Base-by-base conservation (phyloP, 2,329 filamentous ascomycete genomes). In the Neopestalotiopsis rosae region DNA sequence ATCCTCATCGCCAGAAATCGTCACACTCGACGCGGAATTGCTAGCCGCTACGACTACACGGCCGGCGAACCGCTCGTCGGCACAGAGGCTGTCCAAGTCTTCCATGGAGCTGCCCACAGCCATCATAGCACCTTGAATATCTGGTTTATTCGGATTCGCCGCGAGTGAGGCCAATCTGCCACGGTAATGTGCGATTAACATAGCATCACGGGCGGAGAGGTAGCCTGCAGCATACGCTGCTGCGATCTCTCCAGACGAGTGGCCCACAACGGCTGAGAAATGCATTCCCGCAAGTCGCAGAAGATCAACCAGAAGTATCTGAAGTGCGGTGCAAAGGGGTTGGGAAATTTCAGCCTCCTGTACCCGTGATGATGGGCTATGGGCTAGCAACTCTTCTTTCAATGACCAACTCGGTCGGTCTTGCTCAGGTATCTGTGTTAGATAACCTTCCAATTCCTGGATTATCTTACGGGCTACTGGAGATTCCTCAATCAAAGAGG, bases 61-160 rank as follows among this genome's bases (percentile, higher is more conserved):
- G 5, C 66, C 69, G 5, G 13, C 38, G 28, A 69, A 68, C 38
- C 20, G 30, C 17, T 59, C 49, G 30, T 38, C 32, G n/a, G 20
- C 24, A 34, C 68, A 69, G 1, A 71, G 57, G n/a, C 12, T 57
- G 3, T 17, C 24, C n/a, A 52, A 52, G 20, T 71, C 61, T 13
- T 66, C 62, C 3, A 73, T 69, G 0, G 74, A 72, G 2, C 81
- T 77, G 0, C 79, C 81, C 0, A 81, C 80, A 0, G 83, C 83
- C 67, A 85, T 76, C 84, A 86, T 86, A 4, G 77, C 77, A 2
- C 82, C 81, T n/a, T 49, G 14, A 14, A 49, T 49, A 13, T 68
- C 71, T 20, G 69, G 14, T 7, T 65, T 52, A 30, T 68, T 42
- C 3, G 20, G 17, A 24, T 68, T 42, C 2, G 20, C 14, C 42